Evolutionary conservation across 306 rosid species (phyloP), one percentile per base, ranked within the genome.

Genomic region (Vicia villosa): DNA sequence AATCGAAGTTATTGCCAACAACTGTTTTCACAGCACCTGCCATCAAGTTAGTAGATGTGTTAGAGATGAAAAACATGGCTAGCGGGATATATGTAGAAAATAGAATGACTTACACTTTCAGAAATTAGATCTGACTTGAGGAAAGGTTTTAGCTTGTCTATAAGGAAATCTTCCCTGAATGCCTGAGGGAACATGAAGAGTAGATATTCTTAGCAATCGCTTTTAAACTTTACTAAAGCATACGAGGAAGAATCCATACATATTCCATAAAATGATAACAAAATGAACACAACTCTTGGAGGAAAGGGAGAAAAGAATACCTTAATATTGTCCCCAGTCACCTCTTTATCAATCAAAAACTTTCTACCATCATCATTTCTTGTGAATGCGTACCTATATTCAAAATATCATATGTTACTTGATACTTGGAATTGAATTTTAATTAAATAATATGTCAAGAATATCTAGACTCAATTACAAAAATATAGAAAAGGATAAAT

Each of bases 81-180:
- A n/a, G n/a, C n/a, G n/a, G n/a, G n/a, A n/a, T n/a, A n/a, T n/a
- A n/a, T n/a, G n/a, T n/a, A n/a, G n/a, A n/a, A n/a, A n/a, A n/a
- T n/a, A n/a, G n/a, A n/a, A n/a, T n/a, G n/a, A 22, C 1, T 3
- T 22, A 1, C 97, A 55, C 81, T 85, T 80, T 85, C 95, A 8
- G 98, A 97, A 83, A 94, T 74, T 36, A 95, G 97, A 59, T 94
- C 98, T 1, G 97, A 94, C 84, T 90, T 94, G 45, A 47, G 87
- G 80, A 90, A 94, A 58, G 97, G 90, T 79, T 90, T 90, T 66
- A 94, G 85, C 82, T 94, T 94, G 80, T 94, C 95, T 73, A 87
- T 85, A 80, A 94, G 84, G 77, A 94, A 94, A 70, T 84, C 87
- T 71, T 84, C 81, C 21, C 91, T 96, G 71, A 94, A 94, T 30